Conservation (phyloP, 495 filamentous ascomycete genomes). For the Trichoderma virens region DNA sequence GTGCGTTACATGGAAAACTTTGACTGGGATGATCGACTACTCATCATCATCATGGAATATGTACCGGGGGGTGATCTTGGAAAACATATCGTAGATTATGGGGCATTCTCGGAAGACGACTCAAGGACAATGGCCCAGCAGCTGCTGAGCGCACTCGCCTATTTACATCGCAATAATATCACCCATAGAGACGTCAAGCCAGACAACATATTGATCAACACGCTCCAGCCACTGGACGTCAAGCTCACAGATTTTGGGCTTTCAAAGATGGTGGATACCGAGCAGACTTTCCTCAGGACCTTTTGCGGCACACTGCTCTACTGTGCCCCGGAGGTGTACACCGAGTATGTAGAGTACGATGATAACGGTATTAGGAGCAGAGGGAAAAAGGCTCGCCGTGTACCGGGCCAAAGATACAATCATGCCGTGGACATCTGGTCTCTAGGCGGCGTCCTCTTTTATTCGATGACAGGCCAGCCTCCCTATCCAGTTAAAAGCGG, state of each 20-base stretch:
- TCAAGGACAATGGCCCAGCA: slow-evolving; percentile 66
- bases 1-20: slow-evolving; percentile 82
- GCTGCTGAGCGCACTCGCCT: slow-evolving; percentile 72
- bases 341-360: slow-evolving; percentile 62
- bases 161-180: slow-evolving; percentile 77
- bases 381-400: slow-evolving; percentile 29
- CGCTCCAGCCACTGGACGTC: slow-evolving; percentile 62
- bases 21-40: slow-evolving; percentile 67
- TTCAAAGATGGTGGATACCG: slow-evolving; percentile 70
- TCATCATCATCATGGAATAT: slow-evolving; percentile 92
- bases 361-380: slow-evolving; percentile 34
- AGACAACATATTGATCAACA: slow-evolving; percentile 85
- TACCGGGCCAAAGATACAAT: slow-evolving; percentile 55
- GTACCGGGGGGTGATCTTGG: slow-evolving; percentile 81
- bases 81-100: slow-evolving; percentile 49
- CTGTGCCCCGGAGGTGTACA: slow-evolving; percentile 93
- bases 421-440: slow-evolving; percentile 95
- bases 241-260: slow-evolving; percentile 90
- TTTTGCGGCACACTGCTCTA: slow-evolving; percentile 96
- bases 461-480: slow-evolving; percentile 62
- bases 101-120: slow-evolving; percentile 57
- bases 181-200: slow-evolving; percentile 97
- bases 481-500: slow-evolving; percentile 64
- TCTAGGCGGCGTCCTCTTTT: slow-evolving; percentile 82
- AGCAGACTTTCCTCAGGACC: slow-evolving; percentile 86